Base-by-base conservation (phyloP, 2,329 filamentous ascomycete species). In the Penicillium fuscoglaucum region DNA sequence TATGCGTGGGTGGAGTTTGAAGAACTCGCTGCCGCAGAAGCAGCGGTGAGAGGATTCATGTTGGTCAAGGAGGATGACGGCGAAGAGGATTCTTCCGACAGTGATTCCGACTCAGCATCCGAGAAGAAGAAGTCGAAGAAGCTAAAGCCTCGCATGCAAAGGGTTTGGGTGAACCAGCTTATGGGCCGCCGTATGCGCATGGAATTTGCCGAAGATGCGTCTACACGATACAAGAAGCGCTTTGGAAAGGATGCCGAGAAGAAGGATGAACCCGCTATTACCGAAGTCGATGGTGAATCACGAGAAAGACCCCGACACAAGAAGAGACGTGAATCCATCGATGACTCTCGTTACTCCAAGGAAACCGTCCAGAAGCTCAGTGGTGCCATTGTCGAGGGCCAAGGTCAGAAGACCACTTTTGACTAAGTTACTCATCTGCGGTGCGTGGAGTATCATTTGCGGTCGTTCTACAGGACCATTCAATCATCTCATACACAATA, bases 1-100 rank as follows among this genome's bases (percentile, higher is more conserved):
- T 99, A 89, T 77, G 95, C 89, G 6, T 99, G 95, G 93, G 87
- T 99, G 61, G 90, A 90, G 61, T 99, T 98, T 76, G 87, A 88
- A 71, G 87, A 92, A 51, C 72, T 93, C 12, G 87, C 90, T 57
- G 84, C 89, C 0, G 91, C 91, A 0, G 85, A 87, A 50, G 84
- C 83, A 68, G 90, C 90, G 4, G 91, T 96, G 64, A 88, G 87
- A 72, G 93, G 93, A 0, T 97, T 90, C 68, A 83, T 91, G 60
- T 86, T 87, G 77, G 83, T 92, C 35, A 67, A 76, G 52, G 74
- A 79, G 59, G 73, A 80, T 2, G 80, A 79, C 26, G 74, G 76
- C 21, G 73, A 77, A n/a, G 87, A 84, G 7, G 83, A 86, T 54
- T 63, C 64, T 13, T 65, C 53, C 7, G 64, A 70, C 13, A 61